phyloP scores from a whole-genome alignment of 139 green algal genomes.

The Chlorella sp. region DNA sequence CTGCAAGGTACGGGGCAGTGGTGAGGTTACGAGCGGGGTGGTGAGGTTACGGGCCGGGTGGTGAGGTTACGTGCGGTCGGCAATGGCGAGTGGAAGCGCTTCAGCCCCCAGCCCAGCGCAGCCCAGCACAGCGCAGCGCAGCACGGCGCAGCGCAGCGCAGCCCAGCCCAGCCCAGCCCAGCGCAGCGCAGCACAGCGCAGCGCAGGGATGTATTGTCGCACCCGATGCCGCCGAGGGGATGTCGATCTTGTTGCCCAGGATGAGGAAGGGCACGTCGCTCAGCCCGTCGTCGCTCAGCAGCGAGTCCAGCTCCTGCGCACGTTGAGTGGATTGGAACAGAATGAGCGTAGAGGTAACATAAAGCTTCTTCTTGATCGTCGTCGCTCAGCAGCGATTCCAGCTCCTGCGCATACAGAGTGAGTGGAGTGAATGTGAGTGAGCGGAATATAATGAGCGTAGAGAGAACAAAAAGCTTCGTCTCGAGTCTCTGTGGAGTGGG shows the following conservation, averaged over 20 bases:
- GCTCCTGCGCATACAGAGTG: too few species aligned
- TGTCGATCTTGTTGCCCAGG: constrained; percentile 99
- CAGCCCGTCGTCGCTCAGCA: constrained; percentile 95
- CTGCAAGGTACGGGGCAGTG: constrained; percentile 20
- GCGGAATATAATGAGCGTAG: too few species aligned
- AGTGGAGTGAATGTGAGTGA: too few species aligned
- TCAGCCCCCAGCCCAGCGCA: not conserved
- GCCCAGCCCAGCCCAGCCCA: not conserved
- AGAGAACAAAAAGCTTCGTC: too few species aligned
- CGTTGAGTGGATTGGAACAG: too few species aligned
- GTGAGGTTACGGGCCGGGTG: not conserved
- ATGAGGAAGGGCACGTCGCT: constrained; percentile 95
- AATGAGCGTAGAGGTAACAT: too few species aligned
- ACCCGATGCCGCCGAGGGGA: constrained; percentile 66
- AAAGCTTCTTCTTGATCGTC: too few species aligned
- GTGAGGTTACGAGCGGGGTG: not conserved
- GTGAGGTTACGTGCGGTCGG: not conserved
- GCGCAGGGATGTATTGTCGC: not conserved
- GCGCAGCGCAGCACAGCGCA: not conserved
- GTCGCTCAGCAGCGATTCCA: constrained; percentile 93
- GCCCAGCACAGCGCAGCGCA: not conserved
- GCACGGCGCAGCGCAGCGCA: not conserved
- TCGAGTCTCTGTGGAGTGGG: too few species aligned
- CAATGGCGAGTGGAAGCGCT: not conserved
- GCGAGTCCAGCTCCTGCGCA: constrained; percentile 82